phyloP scores from a whole-genome alignment of 176 grass and related monocot species.

The Triticum aestivum region DNA sequence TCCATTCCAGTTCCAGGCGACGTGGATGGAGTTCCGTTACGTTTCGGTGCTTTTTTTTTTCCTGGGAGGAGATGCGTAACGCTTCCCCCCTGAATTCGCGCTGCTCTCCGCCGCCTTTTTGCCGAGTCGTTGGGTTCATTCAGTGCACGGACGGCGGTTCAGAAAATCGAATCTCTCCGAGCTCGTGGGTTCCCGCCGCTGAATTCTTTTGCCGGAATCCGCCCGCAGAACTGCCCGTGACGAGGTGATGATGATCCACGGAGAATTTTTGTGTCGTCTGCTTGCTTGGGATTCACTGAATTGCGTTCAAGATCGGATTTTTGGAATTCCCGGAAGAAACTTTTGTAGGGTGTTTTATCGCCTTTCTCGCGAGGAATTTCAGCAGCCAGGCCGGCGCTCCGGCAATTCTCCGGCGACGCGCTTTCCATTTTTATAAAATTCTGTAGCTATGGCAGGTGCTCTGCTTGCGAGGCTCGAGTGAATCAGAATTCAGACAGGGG shows the following conservation, averaged over 20 bases:
- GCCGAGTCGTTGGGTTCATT: conserved; percentile 15
- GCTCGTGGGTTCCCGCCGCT: background rate
- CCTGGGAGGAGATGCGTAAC: background rate
- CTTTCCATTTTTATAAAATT: background rate
- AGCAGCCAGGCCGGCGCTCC: background rate
- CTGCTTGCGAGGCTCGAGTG: background rate
- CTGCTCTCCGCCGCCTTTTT: conserved; percentile 6
- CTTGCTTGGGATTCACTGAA: background rate
- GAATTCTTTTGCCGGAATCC: background rate
- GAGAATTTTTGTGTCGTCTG: background rate
- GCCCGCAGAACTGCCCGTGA: background rate
- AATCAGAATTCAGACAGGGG: background rate
- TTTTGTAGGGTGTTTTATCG: background rate
- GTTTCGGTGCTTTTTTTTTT: background rate
- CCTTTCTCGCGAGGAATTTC: background rate
- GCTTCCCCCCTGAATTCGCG: conserved; percentile 15
- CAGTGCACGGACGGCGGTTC: background rate
- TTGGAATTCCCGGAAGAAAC: background rate
- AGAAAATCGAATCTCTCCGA: background rate
- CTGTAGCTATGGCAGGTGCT: background rate
- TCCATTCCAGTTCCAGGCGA: background rate
- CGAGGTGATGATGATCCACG: background rate
- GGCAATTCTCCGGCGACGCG: background rate
- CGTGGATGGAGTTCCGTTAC: background rate
- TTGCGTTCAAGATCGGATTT: background rate